These are phyloP conservation scores for Auricularia heimuer DNA, from an alignment of 768 basidiomycete species.

Conservation along the genomic window DNA sequence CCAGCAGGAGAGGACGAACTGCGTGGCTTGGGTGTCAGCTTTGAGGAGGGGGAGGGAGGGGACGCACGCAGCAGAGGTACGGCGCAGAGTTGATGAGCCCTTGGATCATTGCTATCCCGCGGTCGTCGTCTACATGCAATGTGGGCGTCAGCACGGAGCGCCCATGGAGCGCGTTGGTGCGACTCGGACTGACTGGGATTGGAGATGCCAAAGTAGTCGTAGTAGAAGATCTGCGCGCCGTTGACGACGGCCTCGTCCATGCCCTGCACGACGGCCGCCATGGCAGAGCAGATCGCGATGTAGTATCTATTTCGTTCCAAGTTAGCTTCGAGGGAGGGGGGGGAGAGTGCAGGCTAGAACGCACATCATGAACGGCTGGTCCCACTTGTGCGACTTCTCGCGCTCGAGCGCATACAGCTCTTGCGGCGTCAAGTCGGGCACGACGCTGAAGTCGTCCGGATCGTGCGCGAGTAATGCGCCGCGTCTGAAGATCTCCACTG, in stretches of 20 bases:
- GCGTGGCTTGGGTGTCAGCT: not conserved
- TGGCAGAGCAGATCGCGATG: slow-evolving; percentile 9
- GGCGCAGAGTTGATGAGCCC: slow-evolving; percentile 65
- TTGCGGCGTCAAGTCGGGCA: slow-evolving; percentile 17
- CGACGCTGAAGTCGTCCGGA: slow-evolving; percentile 14
- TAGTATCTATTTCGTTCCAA: slow-evolving; percentile 6
- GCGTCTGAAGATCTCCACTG: slow-evolving; percentile 15
- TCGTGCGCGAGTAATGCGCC: slow-evolving; percentile 20
- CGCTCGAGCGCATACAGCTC: slow-evolving; percentile 13
- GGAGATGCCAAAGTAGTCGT: slow-evolving; percentile 18
- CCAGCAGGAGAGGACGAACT: slow-evolving; percentile 16
- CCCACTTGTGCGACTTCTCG: slow-evolving; percentile 23
- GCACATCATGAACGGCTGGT: slow-evolving; percentile 18
- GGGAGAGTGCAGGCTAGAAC: not conserved
- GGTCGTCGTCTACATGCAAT: not conserved
- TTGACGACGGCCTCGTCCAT: slow-evolving; percentile 12
- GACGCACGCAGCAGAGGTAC: slow-evolving; percentile 28
- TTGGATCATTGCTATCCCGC: slow-evolving; percentile 8
- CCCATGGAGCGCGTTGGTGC: not conserved
- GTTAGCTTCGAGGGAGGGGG: not conserved
- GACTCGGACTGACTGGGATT: slow-evolving; percentile 6
- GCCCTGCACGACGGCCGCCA: slow-evolving; percentile 14
- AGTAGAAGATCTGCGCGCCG: slow-evolving; percentile 21
- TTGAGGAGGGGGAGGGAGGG: not conserved
- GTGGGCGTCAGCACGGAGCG: not conserved